phyloP scores from a whole-genome alignment of 352 stramenopile genomes.

The Phytophthora sp. region DNA sequence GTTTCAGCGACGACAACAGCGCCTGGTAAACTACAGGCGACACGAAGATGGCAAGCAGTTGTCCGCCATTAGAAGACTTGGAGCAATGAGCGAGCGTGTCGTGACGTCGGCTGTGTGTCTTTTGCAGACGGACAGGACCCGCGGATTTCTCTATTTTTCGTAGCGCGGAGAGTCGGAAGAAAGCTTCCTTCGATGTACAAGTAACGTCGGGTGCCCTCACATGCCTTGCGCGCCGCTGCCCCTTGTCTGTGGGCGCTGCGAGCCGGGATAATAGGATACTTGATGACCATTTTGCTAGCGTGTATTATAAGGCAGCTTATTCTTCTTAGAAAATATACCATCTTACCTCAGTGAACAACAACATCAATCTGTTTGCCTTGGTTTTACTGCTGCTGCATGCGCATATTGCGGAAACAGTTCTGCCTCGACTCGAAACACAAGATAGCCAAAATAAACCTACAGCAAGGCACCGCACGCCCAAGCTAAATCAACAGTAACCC shows the following conservation, averaged over 20 bases:
- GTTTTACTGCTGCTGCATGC: background rate
- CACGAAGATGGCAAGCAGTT: slow-evolving; percentile 49
- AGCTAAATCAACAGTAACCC: too few relatives aligned
- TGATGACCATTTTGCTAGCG: slow-evolving; percentile 73
- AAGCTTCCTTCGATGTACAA: slow-evolving; percentile 82
- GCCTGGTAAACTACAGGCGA: slow-evolving; percentile 73
- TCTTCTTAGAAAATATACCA: slow-evolving; percentile 75
- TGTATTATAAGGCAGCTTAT: slow-evolving; percentile 79
- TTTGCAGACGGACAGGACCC: slow-evolving; percentile 33
- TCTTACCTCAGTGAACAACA: slow-evolving; percentile 34
- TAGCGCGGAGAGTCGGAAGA: slow-evolving; percentile 66
- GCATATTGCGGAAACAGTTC: too few relatives aligned
- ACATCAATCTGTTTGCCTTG: background rate
- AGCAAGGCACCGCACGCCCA: too few relatives aligned
- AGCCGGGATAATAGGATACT: slow-evolving; percentile 47
- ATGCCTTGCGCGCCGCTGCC: slow-evolving; percentile 44
- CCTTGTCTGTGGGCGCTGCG: slow-evolving; percentile 32
- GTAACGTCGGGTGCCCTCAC: slow-evolving; percentile 63
- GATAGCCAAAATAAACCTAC: too few relatives aligned
- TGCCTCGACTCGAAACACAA: too few relatives aligned
- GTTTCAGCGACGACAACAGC: slow-evolving; percentile 85
- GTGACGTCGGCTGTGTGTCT: slow-evolving; percentile 35
- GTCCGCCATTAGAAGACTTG: slow-evolving; percentile 47
- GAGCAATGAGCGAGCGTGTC: slow-evolving; percentile 42
- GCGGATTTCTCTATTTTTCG: slow-evolving; percentile 49